Base-by-base conservation (phyloP, 2,329 filamentous ascomycete genomes). In the Fusarium chlamydosporum region DNA sequence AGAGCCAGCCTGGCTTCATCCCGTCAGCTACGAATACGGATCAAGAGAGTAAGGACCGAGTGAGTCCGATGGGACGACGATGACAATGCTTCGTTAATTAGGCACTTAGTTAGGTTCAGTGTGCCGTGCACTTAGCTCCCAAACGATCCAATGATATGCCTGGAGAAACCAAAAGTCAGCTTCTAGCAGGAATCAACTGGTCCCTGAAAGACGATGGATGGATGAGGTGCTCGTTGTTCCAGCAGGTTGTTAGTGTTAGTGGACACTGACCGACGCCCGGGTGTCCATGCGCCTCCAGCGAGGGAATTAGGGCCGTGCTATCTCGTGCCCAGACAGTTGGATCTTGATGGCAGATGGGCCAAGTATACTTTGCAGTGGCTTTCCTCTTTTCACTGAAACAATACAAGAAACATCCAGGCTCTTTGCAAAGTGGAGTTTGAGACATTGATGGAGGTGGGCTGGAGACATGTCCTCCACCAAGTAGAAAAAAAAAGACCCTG, bases 401-500 rank as follows among this genome's bases (percentile, higher is more conserved):
- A 57, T 9, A 43, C 26, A 34, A 64, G 26, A 53, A 27, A 57
- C 34, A 23, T 23, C 23, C 23, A 45, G 35, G 51, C 34, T 62
- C 46, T 31, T 35, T 67, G 23, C 27, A 55, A 37, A 58, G 67
- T 69, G 61, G 61, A 53, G 52, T 63, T 63, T 33, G 37, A 68
- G 61, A 69, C 66, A 69, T 20, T 56, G 45, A 55, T 55, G 35
- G 51, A 65, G 45, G 54, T 51, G 27, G 27, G 42, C 34, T 60
- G 54, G 54, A 68, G 50, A 65, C 65, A 48, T 61, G 8, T 29
- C 65, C 50, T 68, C 61, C 66, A 53, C 66, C n/a, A n/a, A 35
- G 26, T n/a, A 51, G 50, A 67, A 10, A 29, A 29, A 20, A 51
- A 52, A 67, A 51, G 67, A 73, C 70, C 70, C 70, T 72, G 65